These are phyloP conservation scores for Candida morakotiae DNA, from an alignment of 805 yeast species.

Conservation along the genomic window DNA sequence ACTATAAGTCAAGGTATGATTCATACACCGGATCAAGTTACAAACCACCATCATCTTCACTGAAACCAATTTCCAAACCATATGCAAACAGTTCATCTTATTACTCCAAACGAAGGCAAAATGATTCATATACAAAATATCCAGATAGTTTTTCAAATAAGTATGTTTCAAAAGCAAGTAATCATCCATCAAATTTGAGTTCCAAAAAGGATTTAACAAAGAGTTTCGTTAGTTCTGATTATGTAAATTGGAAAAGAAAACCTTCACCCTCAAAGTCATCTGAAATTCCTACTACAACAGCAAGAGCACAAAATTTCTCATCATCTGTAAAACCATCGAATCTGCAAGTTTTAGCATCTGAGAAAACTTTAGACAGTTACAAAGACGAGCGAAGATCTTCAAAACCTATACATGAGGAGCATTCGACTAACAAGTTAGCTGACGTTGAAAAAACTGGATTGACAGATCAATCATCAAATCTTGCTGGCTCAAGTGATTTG, in stretches of 20 bases:
- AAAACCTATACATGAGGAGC: constrained; percentile 1
- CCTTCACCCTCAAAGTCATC: not conserved
- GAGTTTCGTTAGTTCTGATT: constrained; percentile 2
- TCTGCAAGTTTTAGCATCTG: not conserved
- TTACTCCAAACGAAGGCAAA: constrained; percentile 12
- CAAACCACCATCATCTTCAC: constrained; percentile 3
- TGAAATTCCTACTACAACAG: not conserved
- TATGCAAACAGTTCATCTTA: constrained; percentile 3
- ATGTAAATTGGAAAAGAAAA: constrained; percentile 2
- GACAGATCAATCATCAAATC: not conserved
- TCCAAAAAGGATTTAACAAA: constrained; percentile 1
- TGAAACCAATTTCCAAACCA: constrained; percentile 1
- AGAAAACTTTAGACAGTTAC: constrained; percentile 1
- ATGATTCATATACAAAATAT: constrained; percentile 12
- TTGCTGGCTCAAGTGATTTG: not conserved
- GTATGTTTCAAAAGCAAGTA: constrained; percentile 2
- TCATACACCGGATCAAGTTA: constrained; percentile 7
- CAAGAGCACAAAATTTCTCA: not conserved
- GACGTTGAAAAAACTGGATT: not conserved
- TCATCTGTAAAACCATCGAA: not conserved
- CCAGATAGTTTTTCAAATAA: constrained; percentile 7
- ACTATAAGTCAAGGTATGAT: constrained; percentile 9
- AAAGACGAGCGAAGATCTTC: constrained; percentile 8
- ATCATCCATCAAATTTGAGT: not conserved
- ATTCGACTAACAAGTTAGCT: not conserved